Evolutionary conservation across 257 asterid genomes (phyloP).

Genomic region (Solanum bulbocastanum): DNA sequence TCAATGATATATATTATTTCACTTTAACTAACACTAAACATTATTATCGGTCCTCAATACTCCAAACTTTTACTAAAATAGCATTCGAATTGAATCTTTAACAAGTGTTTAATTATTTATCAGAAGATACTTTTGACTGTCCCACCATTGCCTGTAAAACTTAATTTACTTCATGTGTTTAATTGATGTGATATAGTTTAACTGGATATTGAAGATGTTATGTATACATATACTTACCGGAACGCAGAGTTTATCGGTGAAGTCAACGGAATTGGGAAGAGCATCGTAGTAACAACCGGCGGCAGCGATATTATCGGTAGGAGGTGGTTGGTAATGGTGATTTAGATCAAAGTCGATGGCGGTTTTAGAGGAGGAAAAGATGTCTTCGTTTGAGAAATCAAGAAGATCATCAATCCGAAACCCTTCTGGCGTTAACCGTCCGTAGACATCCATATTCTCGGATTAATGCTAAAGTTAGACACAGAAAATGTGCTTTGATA

Average conservation of each 20-base stretch:
- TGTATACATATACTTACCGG: slow-evolving; percentile 25
- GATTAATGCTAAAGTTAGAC: not conserved
- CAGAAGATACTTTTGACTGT: not conserved
- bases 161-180: not conserved
- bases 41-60: not conserved
- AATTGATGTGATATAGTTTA: not conserved
- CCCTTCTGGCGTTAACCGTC: slow-evolving; percentile 15
- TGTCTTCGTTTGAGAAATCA: slow-evolving; percentile 44
- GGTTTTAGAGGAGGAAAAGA: slow-evolving; percentile 15
- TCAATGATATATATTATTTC: not conserved
- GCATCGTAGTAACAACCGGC: not conserved
- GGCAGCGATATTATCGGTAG: not conserved
- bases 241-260: slow-evolving; percentile 33
- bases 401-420: slow-evolving; percentile 46
- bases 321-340: not conserved
- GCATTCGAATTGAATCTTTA: not conserved
- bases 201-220: not conserved
- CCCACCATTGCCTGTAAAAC: not conserved
- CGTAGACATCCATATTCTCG: slow-evolving; percentile 40
- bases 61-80: not conserved
- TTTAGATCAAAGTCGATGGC: not conserved
- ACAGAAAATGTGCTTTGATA: not conserved
- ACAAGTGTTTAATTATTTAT: not conserved
- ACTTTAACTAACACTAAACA: not conserved
- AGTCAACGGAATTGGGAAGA: slow-evolving; percentile 20